Evolutionary conservation across 495 filamentous ascomycete species (phyloP).

Genomic region (Daldinia grandis): DNA sequence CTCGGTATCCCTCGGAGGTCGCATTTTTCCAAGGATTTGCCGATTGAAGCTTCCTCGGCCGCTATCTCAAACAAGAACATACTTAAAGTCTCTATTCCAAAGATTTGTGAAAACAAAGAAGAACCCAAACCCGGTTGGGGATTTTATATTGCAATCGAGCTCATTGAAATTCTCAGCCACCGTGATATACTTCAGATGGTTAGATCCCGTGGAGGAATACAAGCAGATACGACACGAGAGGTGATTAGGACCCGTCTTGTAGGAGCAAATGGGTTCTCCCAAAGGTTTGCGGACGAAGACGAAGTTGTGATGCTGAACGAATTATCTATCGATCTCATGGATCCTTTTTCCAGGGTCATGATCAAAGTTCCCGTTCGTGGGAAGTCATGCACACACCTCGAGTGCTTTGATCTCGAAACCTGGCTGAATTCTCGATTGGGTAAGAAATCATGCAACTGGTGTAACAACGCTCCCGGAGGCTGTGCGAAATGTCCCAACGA

Average conservation of each 20-base stretch:
- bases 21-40: conserved; percentile 77
- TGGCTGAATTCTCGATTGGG: conserved; percentile 71
- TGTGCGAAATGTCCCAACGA: conserved; percentile 49
- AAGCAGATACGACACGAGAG: conserved; percentile 50
- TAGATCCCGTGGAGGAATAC: conserved; percentile 46
- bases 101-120: conserved; percentile 21
- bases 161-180: conserved; percentile 63
- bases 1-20: conserved; percentile 68
- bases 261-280: conserved; percentile 1
- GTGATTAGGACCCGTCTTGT: conserved; percentile 61
- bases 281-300: conserved; percentile 60
- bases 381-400: conserved; percentile 66
- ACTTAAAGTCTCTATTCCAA: conserved; percentile 63
- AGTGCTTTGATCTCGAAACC: conserved; percentile 89
- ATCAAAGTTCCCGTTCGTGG: conserved; percentile 76
- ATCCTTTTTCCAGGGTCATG: conserved; percentile 77
- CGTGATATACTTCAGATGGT: conserved; percentile 57
- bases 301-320: conserved; percentile 71
- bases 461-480: conserved; percentile 6
- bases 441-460: conserved; percentile 52
- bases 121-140: conserved; percentile 43
- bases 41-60: conserved; percentile 74
- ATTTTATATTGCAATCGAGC: conserved; percentile 66
- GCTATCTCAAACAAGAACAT: conserved; percentile 63
- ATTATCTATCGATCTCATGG: conserved; percentile 75